Base-by-base conservation (phyloP, 805 yeast species). In the Nakazawaea laoshanensis region DNA sequence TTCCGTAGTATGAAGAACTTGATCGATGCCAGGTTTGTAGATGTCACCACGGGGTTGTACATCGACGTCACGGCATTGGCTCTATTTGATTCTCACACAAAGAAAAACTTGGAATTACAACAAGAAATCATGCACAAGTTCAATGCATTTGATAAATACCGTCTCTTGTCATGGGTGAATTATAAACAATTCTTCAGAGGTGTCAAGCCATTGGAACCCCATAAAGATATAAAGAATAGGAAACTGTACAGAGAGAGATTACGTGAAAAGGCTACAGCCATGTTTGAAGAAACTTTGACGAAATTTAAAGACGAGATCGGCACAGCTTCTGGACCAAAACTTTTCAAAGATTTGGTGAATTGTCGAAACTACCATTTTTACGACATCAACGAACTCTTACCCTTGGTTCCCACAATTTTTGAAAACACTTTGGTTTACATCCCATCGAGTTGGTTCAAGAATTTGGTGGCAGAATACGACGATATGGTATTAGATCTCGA, bases 281-380 rank as follows among this genome's bases (percentile, higher is more conserved):
- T 5, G 15, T 5, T 3, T 5, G 13, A 29, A 34, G 14, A 13
- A 8, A 13, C 10, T 15, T n/a, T 9, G 10, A 21, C 4, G 11
- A n/a, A 15, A 18, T 17, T 29, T 19, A 13, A 10, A 5, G 26
- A 24, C 2, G 26, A 24, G 5, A n/a, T 24, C 4, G n/a, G n/a
- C n/a, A n/a, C n/a, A n/a, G 28, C 15, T 17, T 5, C n/a, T 13
- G 28, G 24, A 6, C 10, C 21, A 8, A 13, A 13, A 7, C 8
- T 33, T 25, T 27, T 30, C 13, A 19, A 30, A 7, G 19, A 22
- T 17, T 21, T 35, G n/a, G 31, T 35, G 40, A 59, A 65, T 30
- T 76, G 84, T 48, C 61, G 76, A 39, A 74, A 76, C 47, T 52
- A 63, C 29, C 84, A 78, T 50, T 69, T 70, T 36, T 57, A 57